Evolutionary conservation across 352 stramenopile genomes (phyloP), one percentile per base, ranked within the genome.

Genomic region (Pythium folliculosum): DNA sequence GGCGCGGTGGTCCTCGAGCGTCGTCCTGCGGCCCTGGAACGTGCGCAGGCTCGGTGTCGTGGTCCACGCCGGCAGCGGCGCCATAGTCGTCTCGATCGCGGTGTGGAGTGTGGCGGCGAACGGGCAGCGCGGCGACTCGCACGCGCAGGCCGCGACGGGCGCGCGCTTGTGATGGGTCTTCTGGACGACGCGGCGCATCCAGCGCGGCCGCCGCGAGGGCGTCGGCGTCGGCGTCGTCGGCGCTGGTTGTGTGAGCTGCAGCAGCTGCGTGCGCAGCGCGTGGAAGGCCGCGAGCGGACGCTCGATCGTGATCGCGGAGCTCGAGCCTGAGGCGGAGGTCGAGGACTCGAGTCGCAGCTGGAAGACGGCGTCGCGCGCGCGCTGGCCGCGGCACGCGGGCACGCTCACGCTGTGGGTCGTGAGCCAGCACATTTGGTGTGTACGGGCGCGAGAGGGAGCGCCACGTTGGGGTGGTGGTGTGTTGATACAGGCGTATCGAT

Each of bases 201-300:
- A 71, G 27, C 65, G 51, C 38, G 53, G 63, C n/a, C 55, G 25
- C 37, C 43, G 45, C 21, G 57, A 17, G 16, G n/a, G 9, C 38
- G 13, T 10, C 21, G 32, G 16, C 19, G 6, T 35, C 13, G 47
- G 37, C 19, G 27, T 32, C 27, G 27, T 32, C 3, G 27, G 27
- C 5, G 27, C 27, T 5, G 60, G 23, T 19, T 43, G 32, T 8
- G 69, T 68, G 53, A 54, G 49, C 16, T 45, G 68, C 35, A 67
- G 50, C 7, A 92, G 76, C 57, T 70, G 69, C 51, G 81, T 79
- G 63, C 84, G 81, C 35, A 92, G 70, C 13, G 57, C 70, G n/a
- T 81, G 80, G 71, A 92, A 92, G 43, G 89, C 81, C 22, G 77
- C 43, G 67, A 81, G 53, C 63, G 78, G 44, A 67, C 63, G 14